Evolutionary conservation across 352 stramenopile genomes (phyloP).

Genomic region (Thalassiosira sp.): DNA sequence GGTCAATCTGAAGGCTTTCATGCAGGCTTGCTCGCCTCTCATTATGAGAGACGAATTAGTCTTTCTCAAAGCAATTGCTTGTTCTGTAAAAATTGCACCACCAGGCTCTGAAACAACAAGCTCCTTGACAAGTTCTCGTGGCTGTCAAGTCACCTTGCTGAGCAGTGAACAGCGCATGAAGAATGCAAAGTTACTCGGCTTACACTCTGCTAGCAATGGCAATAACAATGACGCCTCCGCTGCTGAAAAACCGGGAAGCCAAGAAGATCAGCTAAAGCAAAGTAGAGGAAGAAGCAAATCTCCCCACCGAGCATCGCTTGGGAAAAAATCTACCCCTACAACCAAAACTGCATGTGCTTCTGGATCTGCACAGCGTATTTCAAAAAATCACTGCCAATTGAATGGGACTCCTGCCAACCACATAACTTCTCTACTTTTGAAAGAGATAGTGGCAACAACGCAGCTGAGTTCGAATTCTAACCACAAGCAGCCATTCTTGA

Average conservation of each 20-base stretch:
- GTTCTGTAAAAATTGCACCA: slow-evolving; percentile 64
- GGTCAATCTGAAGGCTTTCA: slow-evolving; percentile 67
- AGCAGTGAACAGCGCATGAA: slow-evolving; percentile 47
- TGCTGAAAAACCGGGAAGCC: slow-evolving; percentile 40
- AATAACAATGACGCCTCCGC: slow-evolving; percentile 20
- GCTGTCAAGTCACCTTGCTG: slow-evolving; percentile 22
- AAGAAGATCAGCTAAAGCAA: slow-evolving; percentile 50
- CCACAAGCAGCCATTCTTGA: slow-evolving; percentile 46
- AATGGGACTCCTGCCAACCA: slow-evolving; percentile 65
- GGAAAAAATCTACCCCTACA: slow-evolving; percentile 32
- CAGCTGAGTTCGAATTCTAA: slow-evolving; percentile 1
- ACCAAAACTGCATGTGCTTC: slow-evolving; percentile 40
- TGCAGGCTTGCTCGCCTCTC: slow-evolving; percentile 66
- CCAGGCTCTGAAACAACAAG: slow-evolving; percentile 36
- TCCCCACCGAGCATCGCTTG: slow-evolving; percentile 21
- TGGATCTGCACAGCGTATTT: too few relatives aligned
- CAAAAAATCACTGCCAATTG: slow-evolving; percentile 48
- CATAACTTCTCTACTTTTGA: slow-evolving; percentile 58
- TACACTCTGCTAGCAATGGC: slow-evolving; percentile 2
- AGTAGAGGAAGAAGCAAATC: slow-evolving; percentile 45
- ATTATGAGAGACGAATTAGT: slow-evolving; percentile 70
- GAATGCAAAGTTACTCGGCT: slow-evolving; percentile 58
- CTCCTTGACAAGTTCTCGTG: slow-evolving; percentile 38
- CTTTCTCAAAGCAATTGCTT: slow-evolving; percentile 80
- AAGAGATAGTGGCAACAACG: slow-evolving; percentile 36